These are phyloP conservation scores for Chlamydomonas sp. DNA, from an alignment of 139 green algal species.

Conservation along the genomic window DNA sequence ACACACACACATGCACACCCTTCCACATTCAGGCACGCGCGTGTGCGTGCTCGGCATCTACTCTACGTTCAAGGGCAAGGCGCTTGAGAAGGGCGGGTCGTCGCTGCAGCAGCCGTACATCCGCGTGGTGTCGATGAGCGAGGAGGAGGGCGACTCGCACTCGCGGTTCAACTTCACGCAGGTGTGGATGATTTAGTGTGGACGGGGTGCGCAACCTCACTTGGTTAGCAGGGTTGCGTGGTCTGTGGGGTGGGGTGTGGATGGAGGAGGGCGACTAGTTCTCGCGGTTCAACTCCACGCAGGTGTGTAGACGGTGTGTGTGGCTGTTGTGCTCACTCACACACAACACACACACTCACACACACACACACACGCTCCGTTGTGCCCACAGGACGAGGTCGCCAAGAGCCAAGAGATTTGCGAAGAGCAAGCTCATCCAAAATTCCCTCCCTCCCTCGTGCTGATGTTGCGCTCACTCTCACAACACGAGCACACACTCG, in stretches of 20 bases:
- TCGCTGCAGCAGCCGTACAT: conserved; percentile 92
- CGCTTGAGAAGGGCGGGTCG: conserved; percentile 37
- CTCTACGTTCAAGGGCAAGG: conserved; percentile 19
- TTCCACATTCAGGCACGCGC: not conserved
- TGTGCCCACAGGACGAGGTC: too few species aligned
- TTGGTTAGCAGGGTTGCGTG: too few species aligned
- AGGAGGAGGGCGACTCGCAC: conserved; percentile 68
- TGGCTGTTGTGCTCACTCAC: too few species aligned
- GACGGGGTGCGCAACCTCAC: too few species aligned
- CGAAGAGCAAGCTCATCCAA: too few species aligned
- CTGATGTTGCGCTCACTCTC: not conserved
- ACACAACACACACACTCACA: too few species aligned
- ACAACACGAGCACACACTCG: not conserved
- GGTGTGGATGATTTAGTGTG: conserved; percentile 13
- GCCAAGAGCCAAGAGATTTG: too few species aligned
- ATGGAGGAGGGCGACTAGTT: conserved; percentile 67
- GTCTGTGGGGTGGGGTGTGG: too few species aligned
- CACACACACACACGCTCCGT: too few species aligned
- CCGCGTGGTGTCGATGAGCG: conserved; percentile 76
- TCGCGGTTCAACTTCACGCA: conserved; percentile 65
- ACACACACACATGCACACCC: conserved; percentile 8
- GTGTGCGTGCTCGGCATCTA: too few species aligned
- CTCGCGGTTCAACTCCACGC: conserved; percentile 64
- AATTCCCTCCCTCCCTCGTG: too few species aligned
- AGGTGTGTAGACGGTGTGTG: too few species aligned